These are phyloP conservation scores for Pleurotus tuoliensis DNA, from an alignment of 768 basidiomycete genomes.

Conservation along the genomic window DNA sequence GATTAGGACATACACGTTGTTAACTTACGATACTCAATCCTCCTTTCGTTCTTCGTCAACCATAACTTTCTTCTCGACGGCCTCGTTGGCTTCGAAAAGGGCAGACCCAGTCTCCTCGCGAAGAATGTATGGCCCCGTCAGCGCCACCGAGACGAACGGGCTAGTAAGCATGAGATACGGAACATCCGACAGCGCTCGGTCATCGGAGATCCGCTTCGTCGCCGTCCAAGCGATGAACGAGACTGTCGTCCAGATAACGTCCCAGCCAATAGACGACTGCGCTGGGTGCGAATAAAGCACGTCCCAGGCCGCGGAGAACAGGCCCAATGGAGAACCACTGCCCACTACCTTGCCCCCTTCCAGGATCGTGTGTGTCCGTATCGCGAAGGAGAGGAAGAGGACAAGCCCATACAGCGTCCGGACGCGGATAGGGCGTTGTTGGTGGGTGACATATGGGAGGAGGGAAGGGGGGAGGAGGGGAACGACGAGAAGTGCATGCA, in stretches of 20 bases:
- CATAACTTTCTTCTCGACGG: background rate
- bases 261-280: constrained; percentile 62
- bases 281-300: constrained; percentile 52
- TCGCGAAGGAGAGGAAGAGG: constrained; percentile 23
- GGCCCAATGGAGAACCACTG: constrained; percentile 12
- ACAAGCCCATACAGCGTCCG: constrained; percentile 34
- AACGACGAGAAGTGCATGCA: constrained; percentile 54
- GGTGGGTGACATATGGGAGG: background rate
- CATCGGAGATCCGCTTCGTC: background rate
- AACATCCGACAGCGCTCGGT: constrained; percentile 12
- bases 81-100: too few relatives aligned
- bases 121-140: constrained; percentile 22
- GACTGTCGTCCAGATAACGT: constrained; percentile 52
- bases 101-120: background rate
- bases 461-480: constrained; percentile 37
- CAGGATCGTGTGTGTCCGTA: constrained; percentile 32
- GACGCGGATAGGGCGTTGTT: constrained; percentile 19
- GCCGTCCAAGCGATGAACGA: constrained; percentile 37
- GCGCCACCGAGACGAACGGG: constrained; percentile 20
- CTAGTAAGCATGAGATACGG: constrained; percentile 21
- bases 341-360: constrained; percentile 19
- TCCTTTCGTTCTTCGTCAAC: background rate
- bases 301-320: constrained; percentile 27
- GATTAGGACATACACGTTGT: background rate
- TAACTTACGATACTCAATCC: constrained; percentile 1